These are phyloP conservation scores for Annulohypoxylon truncatum DNA, from an alignment of 2,329 filamentous ascomycete genomes.

Conservation along the genomic window DNA sequence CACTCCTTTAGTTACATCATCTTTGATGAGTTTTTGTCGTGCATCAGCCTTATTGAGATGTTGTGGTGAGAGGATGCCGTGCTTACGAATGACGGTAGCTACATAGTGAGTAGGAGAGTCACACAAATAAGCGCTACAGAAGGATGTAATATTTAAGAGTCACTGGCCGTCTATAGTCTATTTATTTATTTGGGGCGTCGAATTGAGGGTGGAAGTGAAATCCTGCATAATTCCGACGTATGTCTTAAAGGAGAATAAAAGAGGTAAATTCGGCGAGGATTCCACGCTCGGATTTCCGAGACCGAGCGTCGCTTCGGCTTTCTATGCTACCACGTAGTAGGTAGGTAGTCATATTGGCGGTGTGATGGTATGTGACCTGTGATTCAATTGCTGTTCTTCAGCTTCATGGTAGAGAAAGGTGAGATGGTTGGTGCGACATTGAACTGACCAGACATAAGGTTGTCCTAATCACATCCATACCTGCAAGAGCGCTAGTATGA, in stretches of 20 bases:
- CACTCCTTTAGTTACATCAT: too few species aligned
- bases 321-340: not conserved
- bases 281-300: slow-evolving; percentile 26
- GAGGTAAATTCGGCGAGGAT: not conserved
- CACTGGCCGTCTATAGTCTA: too few species aligned
- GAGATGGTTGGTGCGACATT: not conserved
- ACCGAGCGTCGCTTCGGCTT: not conserved
- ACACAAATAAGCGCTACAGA: not conserved
- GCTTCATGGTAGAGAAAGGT: not conserved
- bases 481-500: not conserved
- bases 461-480: not conserved
- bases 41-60: not conserved
- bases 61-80: not conserved
- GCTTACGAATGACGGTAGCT: not conserved
- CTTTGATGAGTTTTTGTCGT: too few species aligned
- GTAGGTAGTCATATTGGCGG: not conserved
- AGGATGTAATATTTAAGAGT: not conserved
- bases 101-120: not conserved
- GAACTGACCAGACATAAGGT: not conserved
- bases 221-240: not conserved
- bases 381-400: not conserved
- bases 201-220: not conserved
- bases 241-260: not conserved
- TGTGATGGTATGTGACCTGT: not conserved
- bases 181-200: not conserved